Base-by-base conservation (phyloP, 257 asterid species). In the Cinchona pubescens region DNA sequence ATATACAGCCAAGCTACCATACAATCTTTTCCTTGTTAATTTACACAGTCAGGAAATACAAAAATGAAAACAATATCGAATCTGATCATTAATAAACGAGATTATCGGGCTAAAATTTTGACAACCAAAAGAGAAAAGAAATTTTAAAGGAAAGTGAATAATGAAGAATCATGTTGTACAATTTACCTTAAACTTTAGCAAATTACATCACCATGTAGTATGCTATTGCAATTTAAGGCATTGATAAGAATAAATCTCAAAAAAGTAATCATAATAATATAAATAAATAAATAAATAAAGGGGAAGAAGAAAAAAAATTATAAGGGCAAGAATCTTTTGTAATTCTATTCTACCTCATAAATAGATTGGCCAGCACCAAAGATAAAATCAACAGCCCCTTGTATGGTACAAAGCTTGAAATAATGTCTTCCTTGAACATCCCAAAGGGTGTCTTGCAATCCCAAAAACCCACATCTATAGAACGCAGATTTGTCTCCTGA, bases 331-430 rank as follows among this genome's bases (percentile, higher is more conserved):
- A 56, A 1, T 56, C 4, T 11, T 13, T 27, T 27, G 34, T 27
- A 30, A 30, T 7, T 23, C 53, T 27, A 30, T 7, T 23, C 53
- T 80, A 91, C 98, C 92, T 93, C 93, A 43, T 90, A 92, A 67
- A 90, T 73, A 21, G 97, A 92, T 79, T 89, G 91, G 3, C 96
- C 97, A 0, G 84, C 61, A 37, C 97, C 97, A 69, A 90, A 92
- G 75, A 92, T 90, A 78, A 90, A 92, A 83, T 92, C 97, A 23
- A 88, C 81, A 11, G 91, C 91, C 12, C 97, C 97, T 18, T 85
- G 86, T 48, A 90, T 90, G 7, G 67, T 79, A 63, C 96, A 90
- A 16, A 0, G 40, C 11, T 75, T 75, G 86, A 90, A 92, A 64
- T 87, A 90, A 67, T 92, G 97, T 49, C 93, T 78, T 1, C 97